Percentiles rank a stretch among this genome's conserved stretches.
These are phyloP conservation scores for Ricinus communis DNA, from an alignment of 345 rosid species.

Conservation along the genomic window DNA sequence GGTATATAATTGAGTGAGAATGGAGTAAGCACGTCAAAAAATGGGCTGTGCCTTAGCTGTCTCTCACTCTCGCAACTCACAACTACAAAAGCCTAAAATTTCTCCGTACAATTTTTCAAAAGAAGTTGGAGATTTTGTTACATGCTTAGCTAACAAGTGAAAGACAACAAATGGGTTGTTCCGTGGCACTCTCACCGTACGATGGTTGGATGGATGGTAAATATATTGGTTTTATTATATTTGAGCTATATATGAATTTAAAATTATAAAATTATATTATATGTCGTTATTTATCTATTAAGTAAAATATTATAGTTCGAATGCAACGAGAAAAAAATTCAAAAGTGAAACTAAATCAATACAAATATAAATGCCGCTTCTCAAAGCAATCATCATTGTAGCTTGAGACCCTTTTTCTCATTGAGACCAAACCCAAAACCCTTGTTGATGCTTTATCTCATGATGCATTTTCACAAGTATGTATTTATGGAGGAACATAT, in stretches of 20 bases:
- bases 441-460: not conserved
- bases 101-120: not conserved
- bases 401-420: not conserved
- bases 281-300: too few species aligned
- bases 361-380: not conserved
- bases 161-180: too few species aligned
- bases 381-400: constrained; percentile 10
- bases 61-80: not conserved
- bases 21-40: not conserved
- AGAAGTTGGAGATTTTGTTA: not conserved
- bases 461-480: not conserved
- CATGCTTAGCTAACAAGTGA: too few species aligned
- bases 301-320: too few species aligned
- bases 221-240: too few species aligned
- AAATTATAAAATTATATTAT: too few species aligned
- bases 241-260: too few species aligned
- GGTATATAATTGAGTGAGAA: not conserved
- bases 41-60: not conserved
- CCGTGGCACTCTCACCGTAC: too few species aligned
- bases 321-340: too few species aligned
- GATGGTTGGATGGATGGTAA: too few species aligned
- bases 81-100: not conserved
- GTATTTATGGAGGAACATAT: not conserved
- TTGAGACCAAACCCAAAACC: not conserved
- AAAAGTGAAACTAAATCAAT: not conserved